Evolutionary conservation across 139 green algal genomes (phyloP), one percentile per base, ranked within the genome.

Genomic region (Pseudopediastrum boryanum): DNA sequence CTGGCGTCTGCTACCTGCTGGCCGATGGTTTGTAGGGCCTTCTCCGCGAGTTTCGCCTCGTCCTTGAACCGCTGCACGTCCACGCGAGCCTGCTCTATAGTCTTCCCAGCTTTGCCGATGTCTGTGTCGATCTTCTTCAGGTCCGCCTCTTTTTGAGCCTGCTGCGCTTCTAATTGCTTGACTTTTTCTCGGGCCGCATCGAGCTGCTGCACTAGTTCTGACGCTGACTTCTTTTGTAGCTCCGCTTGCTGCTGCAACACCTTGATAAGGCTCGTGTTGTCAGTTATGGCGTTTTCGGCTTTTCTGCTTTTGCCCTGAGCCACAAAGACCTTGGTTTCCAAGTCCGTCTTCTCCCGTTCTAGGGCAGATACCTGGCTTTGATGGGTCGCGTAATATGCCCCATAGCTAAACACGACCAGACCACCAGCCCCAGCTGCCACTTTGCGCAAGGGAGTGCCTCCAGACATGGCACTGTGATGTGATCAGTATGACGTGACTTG

Each of bases 181-280:
- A 78, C 74, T 42, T 73, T n/a, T 25, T n/a, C 41, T 23, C 25
- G 41, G 25, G 72, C 72, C 33, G 56, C 56, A 19, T 70, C 72
- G 25, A 79, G 58, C 58, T 79, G 29, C 33, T 71, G 27, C 16
- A 5, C 19, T n/a, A 68, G 59, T 42, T 67, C 72, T 44, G 39
- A 19, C 25, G 63, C 27, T 13, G 74, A 19, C 31, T 29, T 38
- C n/a, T 31, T 50, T 52, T 82, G 65, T 2, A 82, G 36, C 12
- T 82, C 64, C n/a, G n/a, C 58, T 52, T 82, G 76, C 76, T 76
- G 76, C 50, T 51, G 35, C 27, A 82, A 42, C 8, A 41, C 64
- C 31, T 51, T 72, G 39, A 82, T 71, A 33, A 82, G 64, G 4
- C 21, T 52, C 65, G 69, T 65, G 21, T 38, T 42, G 29, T 82